Conservation (phyloP, 148 eudicot genomes). For the Heliosperma pusillum region DNA sequence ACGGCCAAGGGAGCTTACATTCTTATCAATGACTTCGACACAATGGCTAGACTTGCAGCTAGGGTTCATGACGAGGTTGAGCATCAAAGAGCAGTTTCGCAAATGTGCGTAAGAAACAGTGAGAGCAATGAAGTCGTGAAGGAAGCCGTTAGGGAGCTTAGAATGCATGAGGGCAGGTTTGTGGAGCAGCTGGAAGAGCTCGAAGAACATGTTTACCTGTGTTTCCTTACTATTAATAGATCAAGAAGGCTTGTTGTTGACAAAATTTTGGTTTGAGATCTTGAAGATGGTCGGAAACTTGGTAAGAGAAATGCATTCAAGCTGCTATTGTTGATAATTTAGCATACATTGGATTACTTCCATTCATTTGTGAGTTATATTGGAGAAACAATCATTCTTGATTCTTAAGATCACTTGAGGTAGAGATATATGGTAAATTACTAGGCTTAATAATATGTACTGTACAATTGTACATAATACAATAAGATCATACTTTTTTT, state of each 20-base stretch:
- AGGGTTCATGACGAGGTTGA: slow-evolving; percentile 62
- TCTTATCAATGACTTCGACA: slow-evolving; percentile 61
- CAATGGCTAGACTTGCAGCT: slow-evolving; percentile 53
- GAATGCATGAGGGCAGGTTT: slow-evolving; percentile 37
- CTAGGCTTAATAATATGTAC: neutral
- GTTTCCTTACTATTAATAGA: slow-evolving; percentile 63
- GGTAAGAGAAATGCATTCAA: too few relatives aligned
- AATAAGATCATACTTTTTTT: neutral
- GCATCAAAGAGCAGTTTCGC: slow-evolving; percentile 41
- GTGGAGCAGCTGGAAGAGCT: slow-evolving; percentile 67
- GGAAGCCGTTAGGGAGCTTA: slow-evolving; percentile 55
- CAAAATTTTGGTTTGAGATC: slow-evolving; percentile 5
- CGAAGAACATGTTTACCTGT: slow-evolving; percentile 64
- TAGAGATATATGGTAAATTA: too few relatives aligned
- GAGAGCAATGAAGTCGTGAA: slow-evolving; percentile 40
- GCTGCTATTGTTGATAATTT: neutral
- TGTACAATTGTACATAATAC: neutral
- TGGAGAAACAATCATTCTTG: too few relatives aligned
- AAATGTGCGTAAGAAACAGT: slow-evolving; percentile 47
- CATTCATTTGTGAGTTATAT: too few relatives aligned
- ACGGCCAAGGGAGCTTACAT: slow-evolving; percentile 64
- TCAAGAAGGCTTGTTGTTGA: slow-evolving; percentile 54
- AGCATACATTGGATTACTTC: too few relatives aligned
- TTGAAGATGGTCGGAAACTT: too few relatives aligned
- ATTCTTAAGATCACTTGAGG: too few relatives aligned